A percentile compares a stretch with the other conserved stretches of the same genome.
These are phyloP conservation scores for Furculomyces boomerangus DNA, from an alignment of 371 early-diverging fungal genomes.

Conservation along the genomic window DNA sequence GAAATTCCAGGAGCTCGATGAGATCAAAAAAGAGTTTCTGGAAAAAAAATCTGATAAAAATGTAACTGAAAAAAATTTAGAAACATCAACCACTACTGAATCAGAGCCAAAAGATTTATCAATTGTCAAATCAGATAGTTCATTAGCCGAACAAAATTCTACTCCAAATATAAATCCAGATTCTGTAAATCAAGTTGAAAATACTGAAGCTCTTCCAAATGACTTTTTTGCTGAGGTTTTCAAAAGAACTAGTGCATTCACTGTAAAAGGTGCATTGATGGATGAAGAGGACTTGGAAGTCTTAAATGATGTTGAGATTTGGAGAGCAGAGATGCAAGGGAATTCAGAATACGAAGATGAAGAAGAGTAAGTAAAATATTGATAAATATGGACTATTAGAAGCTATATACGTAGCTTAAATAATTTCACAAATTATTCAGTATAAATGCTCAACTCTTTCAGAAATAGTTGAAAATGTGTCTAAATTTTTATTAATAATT, in stretches of 20 bases:
- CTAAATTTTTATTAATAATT: slow-evolving; percentile 8
- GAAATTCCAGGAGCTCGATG: slow-evolving; percentile 85
- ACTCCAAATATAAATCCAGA: not conserved
- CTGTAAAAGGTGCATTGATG: slow-evolving; percentile 48
- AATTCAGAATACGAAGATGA: slow-evolving; percentile 44
- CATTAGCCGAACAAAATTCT: not conserved
- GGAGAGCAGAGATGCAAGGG: slow-evolving; percentile 52
- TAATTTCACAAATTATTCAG: not conserved
- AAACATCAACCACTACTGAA: not conserved
- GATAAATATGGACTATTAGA: not conserved
- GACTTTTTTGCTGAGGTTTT: slow-evolving; percentile 79
- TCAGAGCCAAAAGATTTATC: not conserved
- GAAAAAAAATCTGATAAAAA: not conserved
- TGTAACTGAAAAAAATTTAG: not conserved
- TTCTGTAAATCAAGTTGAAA: not conserved
- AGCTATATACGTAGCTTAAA: not conserved
- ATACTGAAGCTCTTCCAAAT: slow-evolving; percentile 33
- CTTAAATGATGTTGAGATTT: slow-evolving; percentile 50
- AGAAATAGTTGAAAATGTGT: too few species aligned
- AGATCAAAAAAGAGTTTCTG: slow-evolving; percentile 60
- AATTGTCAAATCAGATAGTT: not conserved
- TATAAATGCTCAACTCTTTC: too few species aligned
- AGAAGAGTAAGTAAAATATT: slow-evolving; percentile 51
- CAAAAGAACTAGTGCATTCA: slow-evolving; percentile 70
- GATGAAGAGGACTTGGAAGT: slow-evolving; percentile 30